Conservation (phyloP, 768 basidiomycete genomes). For the Mycena chlorophos region DNA sequence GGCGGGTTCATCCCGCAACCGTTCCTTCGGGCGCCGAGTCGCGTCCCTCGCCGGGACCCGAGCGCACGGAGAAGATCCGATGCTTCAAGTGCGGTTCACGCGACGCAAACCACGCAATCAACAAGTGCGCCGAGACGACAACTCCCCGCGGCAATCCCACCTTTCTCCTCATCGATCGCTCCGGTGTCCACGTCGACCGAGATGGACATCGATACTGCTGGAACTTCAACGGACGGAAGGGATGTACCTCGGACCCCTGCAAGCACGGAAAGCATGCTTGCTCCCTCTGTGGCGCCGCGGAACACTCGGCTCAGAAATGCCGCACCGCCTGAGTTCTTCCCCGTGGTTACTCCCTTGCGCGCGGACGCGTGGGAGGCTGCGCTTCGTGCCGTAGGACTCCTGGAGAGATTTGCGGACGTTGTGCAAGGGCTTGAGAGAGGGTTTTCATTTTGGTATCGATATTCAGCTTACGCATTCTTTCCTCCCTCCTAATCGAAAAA, state of each 20-base stretch:
- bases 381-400: constrained; percentile 8
- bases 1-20: background rate
- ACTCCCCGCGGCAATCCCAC: constrained; percentile 8
- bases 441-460: constrained; percentile 27
- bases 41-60: background rate
- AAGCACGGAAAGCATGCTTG: constrained; percentile 15
- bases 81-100: constrained; percentile 21
- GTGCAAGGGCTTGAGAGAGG: constrained; percentile 21
- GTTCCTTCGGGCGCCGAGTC: background rate
- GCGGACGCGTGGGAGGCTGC: constrained; percentile 23
- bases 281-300: constrained; percentile 15
- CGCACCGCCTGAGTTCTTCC: constrained; percentile 18
- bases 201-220: constrained; percentile 19
- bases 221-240: constrained; percentile 13
- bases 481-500: constrained; percentile 26
- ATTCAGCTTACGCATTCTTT: constrained; percentile 9
- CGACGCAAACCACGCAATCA: constrained; percentile 4
- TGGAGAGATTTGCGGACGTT: constrained; percentile 24
- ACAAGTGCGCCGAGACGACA: constrained; percentile 1
- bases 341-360: constrained; percentile 25
- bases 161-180: constrained; percentile 1
- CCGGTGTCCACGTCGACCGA: constrained; percentile 2
- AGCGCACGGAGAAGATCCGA: background rate
- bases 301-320: constrained; percentile 23
- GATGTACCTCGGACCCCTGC: constrained; percentile 4